These are phyloP conservation scores for Paramarasmius palmivorus DNA, from an alignment of 1,284 basidiomycete genomes.

Conservation along the genomic window DNA sequence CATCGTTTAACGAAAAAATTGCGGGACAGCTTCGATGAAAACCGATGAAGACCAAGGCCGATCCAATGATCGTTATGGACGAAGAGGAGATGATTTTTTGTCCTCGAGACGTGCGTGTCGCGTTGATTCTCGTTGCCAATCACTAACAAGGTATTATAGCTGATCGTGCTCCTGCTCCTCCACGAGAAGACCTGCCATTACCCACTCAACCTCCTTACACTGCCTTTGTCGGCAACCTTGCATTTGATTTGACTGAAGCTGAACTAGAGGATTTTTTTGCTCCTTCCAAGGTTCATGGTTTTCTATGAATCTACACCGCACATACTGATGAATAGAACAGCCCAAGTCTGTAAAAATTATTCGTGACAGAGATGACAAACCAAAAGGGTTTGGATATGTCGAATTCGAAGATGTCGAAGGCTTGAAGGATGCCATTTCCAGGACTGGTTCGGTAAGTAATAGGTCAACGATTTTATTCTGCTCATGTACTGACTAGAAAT, in stretches of 20 bases:
- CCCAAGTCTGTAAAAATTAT: constrained; percentile 91
- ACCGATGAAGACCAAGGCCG: constrained; percentile 55
- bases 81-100: constrained; percentile 62
- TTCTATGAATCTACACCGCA: background rate
- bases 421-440: constrained; percentile 79
- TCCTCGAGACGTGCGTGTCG: constrained; percentile 55
- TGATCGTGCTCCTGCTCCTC: constrained; percentile 57
- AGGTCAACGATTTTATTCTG: constrained; percentile 3
- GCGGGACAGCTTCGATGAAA: constrained; percentile 56
- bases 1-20: constrained; percentile 15
- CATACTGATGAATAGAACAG: constrained; percentile 34
- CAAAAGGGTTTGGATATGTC: constrained; percentile 98
- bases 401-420: constrained; percentile 87
- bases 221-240: constrained; percentile 93
- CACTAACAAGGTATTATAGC: constrained; percentile 35
- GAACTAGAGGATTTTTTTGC: constrained; percentile 86
- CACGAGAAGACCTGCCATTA: constrained; percentile 89
- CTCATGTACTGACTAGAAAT: constrained; percentile 3
- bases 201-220: constrained; percentile 96
- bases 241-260: constrained; percentile 87
- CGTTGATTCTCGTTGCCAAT: constrained; percentile 7
- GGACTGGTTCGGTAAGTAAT: constrained; percentile 59
- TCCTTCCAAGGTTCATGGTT: constrained; percentile 53
- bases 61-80: constrained; percentile 51
- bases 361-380: constrained; percentile 86